phyloP scores from a whole-genome alignment of 495 filamentous ascomycete genomes.

The Trichoderma orchidacearum region DNA sequence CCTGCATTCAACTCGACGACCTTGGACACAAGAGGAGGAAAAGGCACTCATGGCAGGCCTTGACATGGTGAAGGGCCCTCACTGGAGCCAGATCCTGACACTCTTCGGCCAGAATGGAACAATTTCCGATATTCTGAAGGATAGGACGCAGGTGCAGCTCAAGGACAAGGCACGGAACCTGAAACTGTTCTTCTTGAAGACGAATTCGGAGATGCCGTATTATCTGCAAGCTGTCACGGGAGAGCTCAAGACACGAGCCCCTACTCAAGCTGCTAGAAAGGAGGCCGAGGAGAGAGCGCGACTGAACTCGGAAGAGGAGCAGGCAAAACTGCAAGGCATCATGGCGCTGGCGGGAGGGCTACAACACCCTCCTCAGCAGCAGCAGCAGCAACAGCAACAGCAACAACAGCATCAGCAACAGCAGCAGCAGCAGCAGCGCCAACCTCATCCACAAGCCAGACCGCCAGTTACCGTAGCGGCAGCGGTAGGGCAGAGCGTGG shows the following conservation, averaged over 20 bases:
- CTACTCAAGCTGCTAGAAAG: constrained; percentile 65
- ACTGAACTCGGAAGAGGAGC: constrained; percentile 53
- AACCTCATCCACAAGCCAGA: neutral
- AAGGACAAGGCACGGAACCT: constrained; percentile 94
- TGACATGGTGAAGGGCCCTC: constrained; percentile 81
- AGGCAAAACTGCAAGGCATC: constrained; percentile 38
- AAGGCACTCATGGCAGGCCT: constrained; percentile 85
- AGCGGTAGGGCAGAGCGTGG: neutral
- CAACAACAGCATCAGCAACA: neutral
- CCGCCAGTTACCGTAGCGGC: neutral
- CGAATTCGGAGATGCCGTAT: constrained; percentile 81
- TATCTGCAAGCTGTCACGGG: constrained; percentile 86
- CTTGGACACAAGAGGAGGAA: constrained; percentile 86
- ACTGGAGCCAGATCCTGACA: constrained; percentile 89
- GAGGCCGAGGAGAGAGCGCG: constrained; percentile 62
- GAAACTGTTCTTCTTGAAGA: constrained; percentile 93
- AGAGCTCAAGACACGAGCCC: constrained; percentile 85
- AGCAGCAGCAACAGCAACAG: neutral
- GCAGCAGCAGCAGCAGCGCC: neutral
- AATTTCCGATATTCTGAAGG: constrained; percentile 75
- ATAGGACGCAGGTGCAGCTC: constrained; percentile 86
- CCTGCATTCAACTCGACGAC: constrained; percentile 68
- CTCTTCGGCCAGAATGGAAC: constrained; percentile 77
- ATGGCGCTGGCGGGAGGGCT: constrained; percentile 16
- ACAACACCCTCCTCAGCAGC: constrained; percentile 9